Base-by-base conservation (phyloP, 345 rosid genomes). In the Eucalyptus brandiana region DNA sequence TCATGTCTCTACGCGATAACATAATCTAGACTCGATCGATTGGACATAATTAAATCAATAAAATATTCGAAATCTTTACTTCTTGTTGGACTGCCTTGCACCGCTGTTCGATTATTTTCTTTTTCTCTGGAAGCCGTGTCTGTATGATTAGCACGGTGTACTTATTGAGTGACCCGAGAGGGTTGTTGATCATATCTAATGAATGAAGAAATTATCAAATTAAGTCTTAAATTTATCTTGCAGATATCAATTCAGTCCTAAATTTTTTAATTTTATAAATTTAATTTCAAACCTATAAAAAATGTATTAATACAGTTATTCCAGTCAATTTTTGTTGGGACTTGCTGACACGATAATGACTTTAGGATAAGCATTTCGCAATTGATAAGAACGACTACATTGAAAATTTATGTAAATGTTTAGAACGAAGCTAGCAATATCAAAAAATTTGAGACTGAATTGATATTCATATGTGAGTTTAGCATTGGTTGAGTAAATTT, bases 261-360 rank as follows among this genome's bases (percentile, higher is more conserved):
- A 37, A 18, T 3, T 19, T 72, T 9, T 34, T 17, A 8, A 2
- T 32, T 32, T 62, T 62, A 6, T n/a, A 15, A 62, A 26, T 26
- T 12, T 58, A 26, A 2, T 26, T 13, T 23, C 6, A 7, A 9
- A 24, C 14, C 1, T 58, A 6, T 60, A 28, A 13, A 9, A 5
- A 4, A 37, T 3, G 6, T 3, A 17, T 69, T 37, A 34, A 5
- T 18, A 9, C 17, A 34, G 0, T 18, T 3, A 1, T 5, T 17
- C 1, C 0, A 6, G 0, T 2, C 2, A 69, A 9, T 8, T 32
- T 34, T 18, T 0, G 0, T 28, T 9, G 0, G 3, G 5, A 69
- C 5, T 32, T 18, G 2, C 1, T 3, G 2, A 69, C 19, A 18
- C 6, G 1, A 18, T 4, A 6, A 1, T 28, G 13, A 24, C 30